Conservation (phyloP, 441 rosid species). For the Adansonia gregorii region DNA sequence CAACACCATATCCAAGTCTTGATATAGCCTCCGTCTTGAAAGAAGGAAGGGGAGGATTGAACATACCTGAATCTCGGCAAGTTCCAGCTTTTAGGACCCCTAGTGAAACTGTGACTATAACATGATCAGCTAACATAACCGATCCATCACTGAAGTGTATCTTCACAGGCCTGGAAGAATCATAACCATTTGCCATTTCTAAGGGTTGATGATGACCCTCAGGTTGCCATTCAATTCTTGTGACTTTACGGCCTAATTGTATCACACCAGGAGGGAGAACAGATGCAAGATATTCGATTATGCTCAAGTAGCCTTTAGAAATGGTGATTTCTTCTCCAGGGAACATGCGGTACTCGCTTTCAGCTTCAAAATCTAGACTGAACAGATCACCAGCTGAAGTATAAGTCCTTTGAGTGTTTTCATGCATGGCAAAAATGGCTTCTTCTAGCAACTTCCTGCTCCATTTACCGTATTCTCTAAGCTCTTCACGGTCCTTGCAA, state of each 20-base stretch:
- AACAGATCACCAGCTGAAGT: conserved; percentile 84
- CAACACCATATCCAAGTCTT: conserved; percentile 88
- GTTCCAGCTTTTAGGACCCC: conserved; percentile 89
- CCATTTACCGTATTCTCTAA: conserved; percentile 51
- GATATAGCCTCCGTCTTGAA: conserved; percentile 78
- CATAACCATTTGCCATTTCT: conserved; percentile 38
- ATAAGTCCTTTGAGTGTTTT: conserved; percentile 80
- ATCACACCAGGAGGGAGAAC: conserved; percentile 71
- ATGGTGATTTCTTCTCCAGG: conserved; percentile 96
- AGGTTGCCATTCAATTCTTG: conserved; percentile 74
- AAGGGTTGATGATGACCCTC: conserved; percentile 27
- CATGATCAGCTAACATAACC: conserved; percentile 76
- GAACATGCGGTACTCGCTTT: conserved; percentile 87
- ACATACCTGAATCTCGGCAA: conserved; percentile 54
- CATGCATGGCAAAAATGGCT: conserved; percentile 70
- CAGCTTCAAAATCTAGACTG: conserved; percentile 75
- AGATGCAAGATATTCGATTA: conserved; percentile 72
- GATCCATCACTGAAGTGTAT: conserved; percentile 87
- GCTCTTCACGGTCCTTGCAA: conserved; percentile 34
- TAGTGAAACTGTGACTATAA: conserved; percentile 82
- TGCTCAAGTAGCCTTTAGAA: conserved; percentile 76
- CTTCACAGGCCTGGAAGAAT: conserved; percentile 53
- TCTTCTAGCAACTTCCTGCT: conserved; percentile 60
- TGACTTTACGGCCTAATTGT: conserved; percentile 64
- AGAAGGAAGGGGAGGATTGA: conserved; percentile 73